Percentiles rank a stretch among this genome's conserved stretches.
Evolutionary conservation across 1,284 basidiomycete genomes (phyloP).

Genomic region (Malassezia restricta): DNA sequence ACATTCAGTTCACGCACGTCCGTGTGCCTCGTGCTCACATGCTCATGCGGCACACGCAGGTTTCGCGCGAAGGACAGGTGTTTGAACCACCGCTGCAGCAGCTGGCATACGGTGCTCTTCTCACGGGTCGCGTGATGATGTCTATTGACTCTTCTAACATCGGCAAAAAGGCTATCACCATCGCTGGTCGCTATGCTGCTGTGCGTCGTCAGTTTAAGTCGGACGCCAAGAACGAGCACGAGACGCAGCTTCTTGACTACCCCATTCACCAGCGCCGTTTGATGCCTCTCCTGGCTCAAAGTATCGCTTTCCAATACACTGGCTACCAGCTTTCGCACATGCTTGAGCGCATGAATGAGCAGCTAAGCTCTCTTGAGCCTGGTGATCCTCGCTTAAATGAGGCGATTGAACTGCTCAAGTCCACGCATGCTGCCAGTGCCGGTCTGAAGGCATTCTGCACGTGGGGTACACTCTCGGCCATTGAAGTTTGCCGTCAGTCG

Average conservation of each 20-base stretch:
- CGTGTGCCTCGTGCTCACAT: constrained; percentile 53
- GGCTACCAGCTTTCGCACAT: constrained; percentile 48
- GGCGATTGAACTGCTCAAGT: constrained; percentile 51
- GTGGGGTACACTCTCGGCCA: constrained; percentile 53
- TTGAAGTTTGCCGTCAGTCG: constrained; percentile 53
- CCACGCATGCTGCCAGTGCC: constrained; percentile 54
- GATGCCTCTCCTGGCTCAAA: constrained; percentile 53
- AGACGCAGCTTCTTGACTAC: constrained; percentile 54
- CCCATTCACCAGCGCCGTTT: constrained; percentile 55
- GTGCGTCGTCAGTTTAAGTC: constrained; percentile 52
- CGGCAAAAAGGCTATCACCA: constrained; percentile 52
- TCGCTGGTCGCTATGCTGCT: constrained; percentile 53
- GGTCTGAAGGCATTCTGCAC: constrained; percentile 56
- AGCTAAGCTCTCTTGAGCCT: constrained; percentile 52
- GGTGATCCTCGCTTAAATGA: constrained; percentile 42
- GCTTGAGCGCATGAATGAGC: constrained; percentile 48
- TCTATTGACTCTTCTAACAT: constrained; percentile 52
- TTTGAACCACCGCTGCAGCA: constrained; percentile 52
- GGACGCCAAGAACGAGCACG: constrained; percentile 38
- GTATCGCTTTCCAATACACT: constrained; percentile 53
- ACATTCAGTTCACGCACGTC: constrained; percentile 52
- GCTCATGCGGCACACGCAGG: constrained; percentile 56
- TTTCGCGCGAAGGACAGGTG: constrained; percentile 50
- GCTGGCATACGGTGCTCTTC: constrained; percentile 53
- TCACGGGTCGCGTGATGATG: constrained; percentile 53